Percentiles rank a stretch among this genome's conserved stretches.
Evolutionary conservation across 2,329 filamentous ascomycete genomes (phyloP).

Genomic region (Stagonosporopsis chrysanthemi): DNA sequence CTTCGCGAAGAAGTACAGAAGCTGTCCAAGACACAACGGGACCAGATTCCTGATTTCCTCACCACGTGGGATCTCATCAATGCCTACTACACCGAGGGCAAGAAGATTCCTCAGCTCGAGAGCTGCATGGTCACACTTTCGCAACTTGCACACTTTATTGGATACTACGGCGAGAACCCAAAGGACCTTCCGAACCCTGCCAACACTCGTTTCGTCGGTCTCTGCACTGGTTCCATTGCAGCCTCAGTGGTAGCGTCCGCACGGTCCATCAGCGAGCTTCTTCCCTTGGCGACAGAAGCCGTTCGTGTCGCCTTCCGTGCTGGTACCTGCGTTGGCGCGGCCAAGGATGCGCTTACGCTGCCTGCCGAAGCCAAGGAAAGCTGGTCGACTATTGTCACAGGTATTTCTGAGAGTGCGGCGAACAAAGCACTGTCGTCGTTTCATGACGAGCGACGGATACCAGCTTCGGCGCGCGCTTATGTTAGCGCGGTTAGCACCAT

Average conservation of each 20-base stretch:
- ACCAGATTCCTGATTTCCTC: constrained; percentile 67
- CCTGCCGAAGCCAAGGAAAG: constrained; percentile 63
- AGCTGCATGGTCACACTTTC: constrained; percentile 70
- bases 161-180: constrained; percentile 64
- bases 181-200: constrained; percentile 59
- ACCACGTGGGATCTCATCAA: constrained; percentile 71
- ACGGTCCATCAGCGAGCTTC: constrained; percentile 66
- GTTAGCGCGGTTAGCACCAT: constrained; percentile 66
- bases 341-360: constrained; percentile 59
- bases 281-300: constrained; percentile 68
- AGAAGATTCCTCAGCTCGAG: constrained; percentile 69
- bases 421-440: constrained; percentile 64
- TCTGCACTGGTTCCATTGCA: constrained; percentile 75
- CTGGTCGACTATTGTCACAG: constrained; percentile 73
- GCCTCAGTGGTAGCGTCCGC: constrained; percentile 71
- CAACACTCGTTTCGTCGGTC: constrained; percentile 65
- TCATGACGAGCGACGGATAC: constrained; percentile 62
- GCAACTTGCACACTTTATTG: constrained; percentile 73
- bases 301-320: constrained; percentile 72
- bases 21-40: constrained; percentile 64
- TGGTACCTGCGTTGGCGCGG: constrained; percentile 57
- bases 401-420: constrained; percentile 60
- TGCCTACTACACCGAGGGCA: constrained; percentile 64
- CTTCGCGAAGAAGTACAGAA: constrained; percentile 67
- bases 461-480: constrained; percentile 61